These are phyloP conservation scores for Amniculicola lignicola DNA, from an alignment of 495 filamentous ascomycete genomes.

Conservation along the genomic window DNA sequence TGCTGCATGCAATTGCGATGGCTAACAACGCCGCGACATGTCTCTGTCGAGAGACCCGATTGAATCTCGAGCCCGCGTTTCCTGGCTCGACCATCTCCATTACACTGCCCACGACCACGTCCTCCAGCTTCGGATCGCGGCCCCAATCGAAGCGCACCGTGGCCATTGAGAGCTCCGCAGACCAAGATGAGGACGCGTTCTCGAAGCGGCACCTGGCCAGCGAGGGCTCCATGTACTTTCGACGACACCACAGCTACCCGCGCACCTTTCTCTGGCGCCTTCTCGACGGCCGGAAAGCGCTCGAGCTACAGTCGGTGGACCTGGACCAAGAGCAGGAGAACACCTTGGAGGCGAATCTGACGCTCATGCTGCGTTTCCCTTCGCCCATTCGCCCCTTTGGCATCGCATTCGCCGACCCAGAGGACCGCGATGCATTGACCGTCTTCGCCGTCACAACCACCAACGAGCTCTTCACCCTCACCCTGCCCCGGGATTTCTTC, in stretches of 20 bases:
- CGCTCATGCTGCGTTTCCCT: constrained; percentile 73
- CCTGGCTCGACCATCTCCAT: constrained; percentile 68
- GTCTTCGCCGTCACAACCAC: constrained; percentile 76
- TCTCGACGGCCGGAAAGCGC: constrained; percentile 70
- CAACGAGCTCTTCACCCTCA: constrained; percentile 76
- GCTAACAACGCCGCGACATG: constrained; percentile 29
- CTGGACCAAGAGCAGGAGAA: constrained; percentile 65
- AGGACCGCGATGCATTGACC: constrained; percentile 72
- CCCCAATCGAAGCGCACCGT: constrained; percentile 37
- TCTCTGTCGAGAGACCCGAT: constrained; percentile 80
- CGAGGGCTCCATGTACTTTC: constrained; percentile 79
- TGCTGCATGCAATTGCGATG: constrained; percentile 39
- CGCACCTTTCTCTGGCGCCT: constrained; percentile 88
- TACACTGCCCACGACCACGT: constrained; percentile 59
- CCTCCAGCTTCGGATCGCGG: constrained; percentile 37
- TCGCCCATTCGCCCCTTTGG: constrained; percentile 67
- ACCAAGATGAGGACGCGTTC: constrained; percentile 73
- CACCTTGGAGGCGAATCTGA: constrained; percentile 63
- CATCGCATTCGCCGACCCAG: constrained; percentile 74
- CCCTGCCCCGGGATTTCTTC: constrained; percentile 77
- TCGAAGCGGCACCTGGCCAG: constrained; percentile 67
- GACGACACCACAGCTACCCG: constrained; percentile 68
- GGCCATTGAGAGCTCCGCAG: constrained; percentile 46
- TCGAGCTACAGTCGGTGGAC: constrained; percentile 82
- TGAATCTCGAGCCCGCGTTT: constrained; percentile 73